phyloP scores from a whole-genome alignment of 495 filamentous ascomycete genomes.

The Pyronema domesticum region DNA sequence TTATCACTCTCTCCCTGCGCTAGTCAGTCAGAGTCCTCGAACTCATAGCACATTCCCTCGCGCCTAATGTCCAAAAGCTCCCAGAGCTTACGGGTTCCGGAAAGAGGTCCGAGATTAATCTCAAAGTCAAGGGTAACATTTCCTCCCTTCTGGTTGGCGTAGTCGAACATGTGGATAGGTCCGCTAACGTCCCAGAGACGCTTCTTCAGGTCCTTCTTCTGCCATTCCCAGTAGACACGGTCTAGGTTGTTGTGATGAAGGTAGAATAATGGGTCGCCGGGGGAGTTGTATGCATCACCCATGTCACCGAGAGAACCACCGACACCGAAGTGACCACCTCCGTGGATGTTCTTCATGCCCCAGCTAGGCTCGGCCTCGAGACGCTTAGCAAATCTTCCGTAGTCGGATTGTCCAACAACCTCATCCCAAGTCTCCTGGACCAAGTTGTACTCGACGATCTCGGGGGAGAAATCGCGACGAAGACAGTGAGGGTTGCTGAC shows the following conservation, averaged over 20 bases:
- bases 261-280: conserved; percentile 33
- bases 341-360: conserved; percentile 33
- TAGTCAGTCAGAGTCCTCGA: too few relatives aligned
- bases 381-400: conserved; percentile 36
- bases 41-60: conserved; percentile 7
- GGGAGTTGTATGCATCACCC: conserved; percentile 12
- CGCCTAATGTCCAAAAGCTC: conserved; percentile 17
- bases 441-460: conserved; percentile 19
- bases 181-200: conserved; percentile 25
- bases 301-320: conserved; percentile 25
- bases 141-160: conserved; percentile 15
- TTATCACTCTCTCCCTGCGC: too few relatives aligned
- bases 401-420: conserved; percentile 25
- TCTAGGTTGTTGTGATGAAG: conserved; percentile 37
- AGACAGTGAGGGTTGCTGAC: conserved; percentile 39
- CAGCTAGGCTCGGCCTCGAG: conserved; percentile 30
- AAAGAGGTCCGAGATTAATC: conserved; percentile 19
- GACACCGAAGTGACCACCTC: conserved; percentile 44
- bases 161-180: conserved; percentile 24
- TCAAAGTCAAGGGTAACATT: conserved; percentile 27
- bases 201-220: conserved; percentile 23
- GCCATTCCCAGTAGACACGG: conserved; percentile 36
- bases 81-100: background rate
- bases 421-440: conserved; percentile 7
- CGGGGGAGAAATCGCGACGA: conserved; percentile 42